phyloP scores from a whole-genome alignment of 257 asterid genomes.

The Solanum neorickii region DNA sequence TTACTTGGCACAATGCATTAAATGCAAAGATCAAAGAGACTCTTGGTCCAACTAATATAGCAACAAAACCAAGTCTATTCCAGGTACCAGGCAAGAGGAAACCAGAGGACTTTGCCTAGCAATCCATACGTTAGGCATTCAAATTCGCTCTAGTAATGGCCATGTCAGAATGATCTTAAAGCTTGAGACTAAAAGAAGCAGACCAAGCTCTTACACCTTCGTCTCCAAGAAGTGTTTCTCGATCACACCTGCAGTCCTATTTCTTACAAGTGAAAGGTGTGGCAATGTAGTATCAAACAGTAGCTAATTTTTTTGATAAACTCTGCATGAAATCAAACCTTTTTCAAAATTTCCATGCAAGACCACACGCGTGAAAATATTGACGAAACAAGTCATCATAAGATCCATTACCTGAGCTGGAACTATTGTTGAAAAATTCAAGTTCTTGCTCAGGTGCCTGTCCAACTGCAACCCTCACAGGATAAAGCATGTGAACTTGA shows the following conservation, averaged over 20 bases:
- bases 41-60: background rate
- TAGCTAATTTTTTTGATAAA: background rate
- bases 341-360: background rate
- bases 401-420: conserved; percentile 40
- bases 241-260: background rate
- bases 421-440: conserved; percentile 60
- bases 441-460: conserved; percentile 72
- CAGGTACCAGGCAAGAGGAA: background rate
- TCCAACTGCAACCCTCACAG: conserved; percentile 57
- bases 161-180: background rate
- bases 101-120: background rate
- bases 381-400: background rate
- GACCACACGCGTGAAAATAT: background rate
- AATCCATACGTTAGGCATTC: background rate
- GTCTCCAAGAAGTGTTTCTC: background rate
- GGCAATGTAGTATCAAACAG: background rate
- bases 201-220: background rate
- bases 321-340: background rate
- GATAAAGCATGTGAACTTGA: conserved; percentile 77
- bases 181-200: background rate
- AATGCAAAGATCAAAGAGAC: background rate
- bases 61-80: background rate
- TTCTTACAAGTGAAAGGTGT: background rate
- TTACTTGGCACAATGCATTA: background rate
- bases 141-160: background rate